phyloP scores from a whole-genome alignment of 148 eudicot species.

The Gaultheria prostrata region DNA sequence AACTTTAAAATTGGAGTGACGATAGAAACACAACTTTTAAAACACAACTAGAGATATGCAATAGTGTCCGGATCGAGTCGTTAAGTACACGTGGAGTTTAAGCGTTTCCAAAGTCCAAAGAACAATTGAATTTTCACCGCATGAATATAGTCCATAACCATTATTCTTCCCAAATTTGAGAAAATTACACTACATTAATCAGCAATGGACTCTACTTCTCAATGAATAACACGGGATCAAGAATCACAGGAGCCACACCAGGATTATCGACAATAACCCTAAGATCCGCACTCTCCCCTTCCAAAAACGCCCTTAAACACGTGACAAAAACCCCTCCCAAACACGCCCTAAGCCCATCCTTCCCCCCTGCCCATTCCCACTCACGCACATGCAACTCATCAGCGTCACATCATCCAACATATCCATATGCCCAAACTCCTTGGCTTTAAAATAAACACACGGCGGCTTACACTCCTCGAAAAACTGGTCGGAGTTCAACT shows the following conservation, averaged over 20 bases:
- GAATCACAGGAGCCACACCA: neutral
- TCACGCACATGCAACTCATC: slow-evolving; percentile 15
- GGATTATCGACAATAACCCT: neutral
- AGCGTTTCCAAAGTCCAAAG: too few relatives aligned
- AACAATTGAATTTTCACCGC: neutral
- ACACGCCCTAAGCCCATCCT: slow-evolving; percentile 24
- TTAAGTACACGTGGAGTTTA: too few relatives aligned
- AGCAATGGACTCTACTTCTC: neutral
- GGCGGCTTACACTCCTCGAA: slow-evolving; percentile 38
- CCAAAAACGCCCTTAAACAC: neutral
- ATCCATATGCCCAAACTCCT: slow-evolving; percentile 35
- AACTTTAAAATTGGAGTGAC: too few relatives aligned
- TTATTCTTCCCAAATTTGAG: neutral
- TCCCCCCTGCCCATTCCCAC: slow-evolving; percentile 18
- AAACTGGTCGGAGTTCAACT: slow-evolving; percentile 32
- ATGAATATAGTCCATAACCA: neutral
- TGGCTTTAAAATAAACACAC: slow-evolving; percentile 29
- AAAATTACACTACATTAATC: neutral
- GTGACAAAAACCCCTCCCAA: slow-evolving; percentile 39
- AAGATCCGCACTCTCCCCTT: neutral
- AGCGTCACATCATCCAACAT: slow-evolving; percentile 25
- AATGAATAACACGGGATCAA: neutral
- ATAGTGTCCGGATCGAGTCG: too few relatives aligned
- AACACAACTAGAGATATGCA: too few relatives aligned
- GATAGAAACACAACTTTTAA: too few relatives aligned